Conservation (phyloP, 129 eudicot species). For the Kitagawia praeruptora region DNA sequence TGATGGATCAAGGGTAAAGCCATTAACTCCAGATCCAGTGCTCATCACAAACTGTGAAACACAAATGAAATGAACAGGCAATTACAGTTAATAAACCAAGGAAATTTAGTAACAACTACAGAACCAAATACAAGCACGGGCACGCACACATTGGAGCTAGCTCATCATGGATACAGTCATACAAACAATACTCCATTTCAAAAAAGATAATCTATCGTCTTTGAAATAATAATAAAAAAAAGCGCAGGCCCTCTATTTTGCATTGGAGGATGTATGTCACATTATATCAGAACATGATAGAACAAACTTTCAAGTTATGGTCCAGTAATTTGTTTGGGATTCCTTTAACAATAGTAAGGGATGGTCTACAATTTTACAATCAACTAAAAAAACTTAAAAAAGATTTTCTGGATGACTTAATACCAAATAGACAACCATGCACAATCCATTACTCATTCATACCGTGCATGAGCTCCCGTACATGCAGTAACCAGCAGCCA, state of each 20-base stretch:
- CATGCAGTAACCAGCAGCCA: slow-evolving; percentile 99
- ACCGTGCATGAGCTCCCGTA: slow-evolving; percentile 99
- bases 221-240: neutral
- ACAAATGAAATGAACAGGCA: neutral
- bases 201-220: neutral
- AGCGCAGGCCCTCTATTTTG: neutral
- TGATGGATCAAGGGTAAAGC: slow-evolving; percentile 98
- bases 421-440: neutral
- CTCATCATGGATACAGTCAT: neutral
- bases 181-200: neutral
- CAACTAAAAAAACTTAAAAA: neutral
- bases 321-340: neutral
- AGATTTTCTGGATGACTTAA: neutral
- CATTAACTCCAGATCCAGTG: slow-evolving; percentile 91
- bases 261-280: neutral
- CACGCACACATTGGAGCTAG: neutral
- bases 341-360: neutral
- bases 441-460: neutral
- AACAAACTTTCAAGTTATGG: neutral
- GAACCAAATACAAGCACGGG: neutral
- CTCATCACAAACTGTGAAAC: slow-evolving; percentile 75
- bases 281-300: neutral
- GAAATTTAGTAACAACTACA: neutral
- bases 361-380: neutral
- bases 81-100: neutral